Evolutionary conservation across 768 basidiomycete genomes (phyloP), one percentile per base, ranked within the genome.

Genomic region (Suillus weaverae): DNA sequence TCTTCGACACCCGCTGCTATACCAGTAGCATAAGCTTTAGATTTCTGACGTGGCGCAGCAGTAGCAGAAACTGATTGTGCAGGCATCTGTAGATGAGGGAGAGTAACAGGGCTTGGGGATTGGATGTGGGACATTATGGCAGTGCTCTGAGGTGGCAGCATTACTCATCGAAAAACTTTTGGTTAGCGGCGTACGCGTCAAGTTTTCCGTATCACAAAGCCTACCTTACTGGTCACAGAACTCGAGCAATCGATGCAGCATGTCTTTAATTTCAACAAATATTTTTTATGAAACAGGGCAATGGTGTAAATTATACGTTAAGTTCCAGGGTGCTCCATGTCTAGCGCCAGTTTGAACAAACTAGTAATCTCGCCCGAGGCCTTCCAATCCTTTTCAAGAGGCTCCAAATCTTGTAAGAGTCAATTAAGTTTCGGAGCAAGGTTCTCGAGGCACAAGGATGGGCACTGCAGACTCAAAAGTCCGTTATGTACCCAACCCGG

Each of bases 1-100:
- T 94, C 92, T 73, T 94, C 92, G 22, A 89, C 90, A 70, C 90
- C 89, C 33, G 89, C 90, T 44, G 89, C 85, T 67, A 91, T 89
- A 66, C 89, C 90, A 26, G 86, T 79, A 22, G 84, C 67, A 56
- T 82, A 81, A 30, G 80, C 66, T 70, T 74, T 85, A 75, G 70
- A 79, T 79, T 80, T 87, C 82, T 80, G 82, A 73, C 75, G 81
- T 75, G 62, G 70, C 60, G 82, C 72, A 70, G 77, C 67, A 32
- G 76, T 60, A 57, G 67, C 69, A 11, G 72, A 68, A 57, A 70
- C 14, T 18, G 78, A 68, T 62, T 73, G 77, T 54, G 70, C 65
- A 62, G 78, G 71, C 77, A 77, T 75, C 32, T 78, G 78, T 73
- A 76, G 61, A 69, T 46, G 76, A 72, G 81, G 59, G 76, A 81